These are phyloP conservation scores for Globisporangium cederbergense DNA, from an alignment of 352 stramenopile species.

Conservation along the genomic window DNA sequence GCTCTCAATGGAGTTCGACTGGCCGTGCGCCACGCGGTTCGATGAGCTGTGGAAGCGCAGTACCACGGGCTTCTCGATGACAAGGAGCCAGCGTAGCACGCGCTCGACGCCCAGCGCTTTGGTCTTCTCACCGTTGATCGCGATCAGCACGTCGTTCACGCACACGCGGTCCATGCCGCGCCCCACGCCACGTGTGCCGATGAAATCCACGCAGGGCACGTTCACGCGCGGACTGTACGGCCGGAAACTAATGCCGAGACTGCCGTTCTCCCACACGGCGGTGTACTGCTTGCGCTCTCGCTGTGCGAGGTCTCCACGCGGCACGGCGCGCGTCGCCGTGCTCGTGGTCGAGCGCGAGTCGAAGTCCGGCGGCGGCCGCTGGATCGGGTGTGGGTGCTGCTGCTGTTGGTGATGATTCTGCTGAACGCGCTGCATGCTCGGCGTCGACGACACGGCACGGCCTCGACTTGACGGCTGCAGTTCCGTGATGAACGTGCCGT, in stretches of 20 bases:
- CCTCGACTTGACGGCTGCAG: constrained; percentile 4
- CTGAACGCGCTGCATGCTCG: constrained; percentile 11
- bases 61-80: constrained; percentile 74
- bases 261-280: constrained; percentile 66
- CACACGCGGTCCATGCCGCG: constrained; percentile 73
- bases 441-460: constrained; percentile 11
- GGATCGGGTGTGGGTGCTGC: constrained; percentile 13
- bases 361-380: constrained; percentile 12
- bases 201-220: constrained; percentile 71
- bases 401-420: neutral
- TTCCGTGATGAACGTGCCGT: constrained; percentile 11
- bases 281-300: constrained; percentile 65
- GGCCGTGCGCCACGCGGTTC: constrained; percentile 37
- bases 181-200: constrained; percentile 49
- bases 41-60: constrained; percentile 78
- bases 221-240: constrained; percentile 66
- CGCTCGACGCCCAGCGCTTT: constrained; percentile 70
- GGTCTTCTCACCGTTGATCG: constrained; percentile 79
- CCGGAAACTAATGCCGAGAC: constrained; percentile 69
- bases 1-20: constrained; percentile 3
- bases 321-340: constrained; percentile 27
- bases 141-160: constrained; percentile 79
- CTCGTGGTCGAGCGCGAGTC: constrained; percentile 19
- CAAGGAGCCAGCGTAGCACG: constrained; percentile 69
- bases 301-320: constrained; percentile 15